Conservation (phyloP, 2,329 filamentous ascomycete species). For the Cytospora piceicola region DNA sequence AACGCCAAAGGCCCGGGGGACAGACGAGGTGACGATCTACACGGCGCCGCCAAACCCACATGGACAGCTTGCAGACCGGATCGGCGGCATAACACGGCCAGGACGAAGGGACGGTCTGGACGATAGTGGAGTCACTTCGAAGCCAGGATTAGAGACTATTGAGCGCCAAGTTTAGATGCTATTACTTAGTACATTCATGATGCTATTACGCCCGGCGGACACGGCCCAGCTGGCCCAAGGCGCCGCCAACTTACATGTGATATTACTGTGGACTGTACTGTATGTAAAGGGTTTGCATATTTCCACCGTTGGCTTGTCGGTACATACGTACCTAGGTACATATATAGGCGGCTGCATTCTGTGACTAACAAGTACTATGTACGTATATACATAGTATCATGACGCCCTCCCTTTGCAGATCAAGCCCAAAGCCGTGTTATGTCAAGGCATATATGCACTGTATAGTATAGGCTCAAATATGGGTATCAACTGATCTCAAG, state of each 20-base stretch:
- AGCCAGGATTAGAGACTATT: not conserved
- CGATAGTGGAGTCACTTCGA: not conserved
- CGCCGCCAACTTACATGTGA: too few relatives aligned
- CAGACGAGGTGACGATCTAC: not conserved
- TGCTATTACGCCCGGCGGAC: too few relatives aligned
- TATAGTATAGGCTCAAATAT: too few relatives aligned
- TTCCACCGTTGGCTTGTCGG: too few relatives aligned
- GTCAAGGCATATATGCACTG: too few relatives aligned
- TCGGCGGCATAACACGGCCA: not conserved
- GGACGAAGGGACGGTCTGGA: constrained; percentile 1
- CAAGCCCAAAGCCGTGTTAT: not conserved
- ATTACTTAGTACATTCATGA: too few relatives aligned
- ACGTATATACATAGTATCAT: not conserved
- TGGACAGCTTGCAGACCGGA: not conserved
- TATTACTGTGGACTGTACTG: constrained; percentile 7
- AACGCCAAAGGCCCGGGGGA: not conserved
- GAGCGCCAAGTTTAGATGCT: not conserved
- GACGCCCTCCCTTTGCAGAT: not conserved
- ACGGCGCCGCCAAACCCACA: not conserved
- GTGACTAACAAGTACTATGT: not conserved
- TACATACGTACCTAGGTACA: too few relatives aligned
- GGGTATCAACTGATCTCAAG: not conserved
- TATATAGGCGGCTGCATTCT: not conserved
- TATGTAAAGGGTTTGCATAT: not conserved
- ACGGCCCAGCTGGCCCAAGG: too few relatives aligned